Base-by-base conservation (phyloP, 2,329 filamentous ascomycete genomes). In the Alternaria longipes region DNA sequence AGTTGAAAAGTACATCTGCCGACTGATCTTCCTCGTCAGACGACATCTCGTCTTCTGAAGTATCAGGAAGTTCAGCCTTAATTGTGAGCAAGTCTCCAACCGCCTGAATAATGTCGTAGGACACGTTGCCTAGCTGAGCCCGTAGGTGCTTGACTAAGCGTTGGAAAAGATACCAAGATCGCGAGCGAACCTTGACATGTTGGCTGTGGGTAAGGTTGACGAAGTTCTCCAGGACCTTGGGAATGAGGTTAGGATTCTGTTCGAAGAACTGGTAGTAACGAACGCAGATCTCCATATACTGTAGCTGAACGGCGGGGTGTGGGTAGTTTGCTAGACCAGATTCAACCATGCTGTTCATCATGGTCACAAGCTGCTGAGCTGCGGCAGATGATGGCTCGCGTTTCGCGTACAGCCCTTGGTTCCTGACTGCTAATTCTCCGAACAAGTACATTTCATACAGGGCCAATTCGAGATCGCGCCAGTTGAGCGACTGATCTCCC, bases 261-360 rank as follows among this genome's bases (percentile, higher is more conserved):
- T 98, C 94, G 76, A 99, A 98, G 78, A 97, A 97, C 28, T 89
- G 87, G 76, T 90, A 92, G 80, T 99, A 99, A 52, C 95, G 90
- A 56, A 97, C 94, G 78, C 94, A 97, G 36, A 97, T 97, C 78
- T 99, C 95, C 94, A 99, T 97, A 75, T 97, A 99, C 80, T 97
- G 93, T 22, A 99, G 84, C 65, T 97, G 88, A 53, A 97, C 94
- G 16, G 94, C 93, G 1, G 95, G 94, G 76, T 98, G 95, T 16
- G 90, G 89, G 78, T 94, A 96, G 44, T 86, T 90, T 60, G 92
- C 90, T 68, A 97, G 91, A 94, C 92, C 90, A 67, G 93, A 97
- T 77, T 95, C 90, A 56, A 98, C 91, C 92, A 99, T 94, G 81
- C 92, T 94, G 70, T 88, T 86, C 91, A 99, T 97, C 91, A 99